Percentiles rank a stretch among this genome's conserved stretches.
Evolutionary conservation across 2,329 filamentous ascomycete genomes (phyloP).

Genomic region (Cytospora paraplurivora): DNA sequence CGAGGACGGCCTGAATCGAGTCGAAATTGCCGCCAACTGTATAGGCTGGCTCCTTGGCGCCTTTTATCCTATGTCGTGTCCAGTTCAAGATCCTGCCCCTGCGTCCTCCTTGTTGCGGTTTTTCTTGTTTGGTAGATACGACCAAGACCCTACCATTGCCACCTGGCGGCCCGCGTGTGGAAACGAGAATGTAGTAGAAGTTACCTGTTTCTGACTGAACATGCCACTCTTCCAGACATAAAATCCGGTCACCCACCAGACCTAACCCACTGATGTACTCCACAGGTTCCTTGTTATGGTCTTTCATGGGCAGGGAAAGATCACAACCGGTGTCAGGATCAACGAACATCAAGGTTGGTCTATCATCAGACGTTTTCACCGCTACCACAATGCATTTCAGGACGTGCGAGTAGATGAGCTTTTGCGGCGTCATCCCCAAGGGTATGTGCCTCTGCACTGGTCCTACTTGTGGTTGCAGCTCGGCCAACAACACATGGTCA

Average conservation of each 20-base stretch:
- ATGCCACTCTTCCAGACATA: constrained; percentile 65
- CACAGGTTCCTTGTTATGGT: constrained; percentile 43
- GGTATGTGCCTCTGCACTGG: constrained; percentile 54
- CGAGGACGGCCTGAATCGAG: constrained; percentile 30
- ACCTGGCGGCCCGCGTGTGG: constrained; percentile 43
- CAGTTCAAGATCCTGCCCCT: constrained; percentile 51
- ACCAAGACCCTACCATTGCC: constrained; percentile 56
- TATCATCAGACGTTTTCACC: constrained; percentile 43
- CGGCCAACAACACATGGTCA: constrained; percentile 54
- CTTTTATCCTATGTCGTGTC: constrained; percentile 53
- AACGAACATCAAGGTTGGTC: constrained; percentile 57
- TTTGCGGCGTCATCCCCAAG: constrained; percentile 51
- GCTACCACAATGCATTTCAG: constrained; percentile 59
- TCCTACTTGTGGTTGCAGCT: constrained; percentile 49
- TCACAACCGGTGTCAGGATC: constrained; percentile 57
- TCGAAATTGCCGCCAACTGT: constrained; percentile 42
- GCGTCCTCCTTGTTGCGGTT: constrained; percentile 32
- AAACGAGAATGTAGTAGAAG: constrained; percentile 65
- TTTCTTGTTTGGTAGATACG: constrained; percentile 49
- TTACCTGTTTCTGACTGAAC: constrained; percentile 57
- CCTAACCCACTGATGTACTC: constrained; percentile 60
- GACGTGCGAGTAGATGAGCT: constrained; percentile 56
- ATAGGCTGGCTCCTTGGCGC: constrained; percentile 52
- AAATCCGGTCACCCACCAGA: constrained; percentile 58
- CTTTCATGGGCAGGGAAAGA: constrained; percentile 43